Base-by-base conservation (phyloP, 768 basidiomycete species). In the Tylopilus subfusipes region DNA sequence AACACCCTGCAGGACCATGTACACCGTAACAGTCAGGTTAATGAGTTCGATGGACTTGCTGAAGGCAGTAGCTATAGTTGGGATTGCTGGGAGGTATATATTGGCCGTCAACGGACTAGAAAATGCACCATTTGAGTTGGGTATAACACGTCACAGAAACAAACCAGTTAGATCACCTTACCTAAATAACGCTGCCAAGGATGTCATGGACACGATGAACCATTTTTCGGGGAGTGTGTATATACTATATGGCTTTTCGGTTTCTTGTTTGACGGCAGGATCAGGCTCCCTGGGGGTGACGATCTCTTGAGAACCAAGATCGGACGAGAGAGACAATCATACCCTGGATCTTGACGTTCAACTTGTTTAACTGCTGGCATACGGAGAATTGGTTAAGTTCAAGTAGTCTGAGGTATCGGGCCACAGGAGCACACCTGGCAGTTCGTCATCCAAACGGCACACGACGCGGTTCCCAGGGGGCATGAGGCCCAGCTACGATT, bases 31-130 rank as follows among this genome's bases (percentile, higher is more conserved):
- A 9, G 90, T 89, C 39, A 93, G 66, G 65, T 91, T 92, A 38
- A 93, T 90, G 11, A 84, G 74, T 60, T 90, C 87, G 10, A 77
- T 78, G 0, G 84, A 81, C 52, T 82, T 81, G 61, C 84, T 65
- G 63, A 94, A 83, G 6, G 72, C 78, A 2, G 56, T 56, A 1
- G 84, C 76, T 22, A 93, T 71, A 0, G 79, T 75, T 1, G 90
- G 91, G 38, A 94, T 85, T 13, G 84, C 88, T 7, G 90, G 89
- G 44, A 90, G 82, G 65, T 90, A 92, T 53, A 91, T 86, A 53
- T 84, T 90, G 4, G 87, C 78, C 2, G 88, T 87, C 12, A 90
- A 71, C 0, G 87, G 86, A 62, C 85, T 86, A 42, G 44, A 22
- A 30, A 22, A 34, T 39, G 18, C 5, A 39, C 45, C 13, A 16